Percentiles rank a stretch among this genome's conserved stretches.
Evolutionary conservation across 2,329 filamentous ascomycete species (phyloP).

Genomic region (Tolypocladium inflatum): DNA sequence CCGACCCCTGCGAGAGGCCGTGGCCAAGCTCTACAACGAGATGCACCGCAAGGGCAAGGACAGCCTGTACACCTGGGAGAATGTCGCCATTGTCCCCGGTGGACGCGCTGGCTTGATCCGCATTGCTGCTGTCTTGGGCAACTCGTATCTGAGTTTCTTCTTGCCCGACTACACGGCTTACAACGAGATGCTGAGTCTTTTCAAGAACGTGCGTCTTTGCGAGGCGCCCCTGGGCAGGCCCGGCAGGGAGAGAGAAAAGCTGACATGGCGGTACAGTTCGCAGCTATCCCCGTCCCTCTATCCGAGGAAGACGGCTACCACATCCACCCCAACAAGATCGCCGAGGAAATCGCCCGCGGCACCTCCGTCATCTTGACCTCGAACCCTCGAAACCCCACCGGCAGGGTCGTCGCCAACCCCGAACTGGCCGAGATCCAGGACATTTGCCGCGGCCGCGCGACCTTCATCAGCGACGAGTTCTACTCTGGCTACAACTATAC

Average conservation of each 20-base stretch:
- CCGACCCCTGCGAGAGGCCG: slow-evolving; percentile 78
- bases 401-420: slow-evolving; percentile 74
- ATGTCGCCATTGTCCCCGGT: slow-evolving; percentile 91
- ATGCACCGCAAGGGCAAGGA: slow-evolving; percentile 81
- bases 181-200: slow-evolving; percentile 92
- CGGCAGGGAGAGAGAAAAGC: background rate
- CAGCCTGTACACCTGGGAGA: slow-evolving; percentile 93
- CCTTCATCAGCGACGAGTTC: slow-evolving; percentile 93
- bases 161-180: slow-evolving; percentile 95
- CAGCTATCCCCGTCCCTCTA: slow-evolving; percentile 77
- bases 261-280: slow-evolving; percentile 47
- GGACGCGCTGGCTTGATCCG: slow-evolving; percentile 87
- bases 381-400: slow-evolving; percentile 91
- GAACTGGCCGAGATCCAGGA: slow-evolving; percentile 88
- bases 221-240: background rate
- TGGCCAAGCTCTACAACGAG: slow-evolving; percentile 87
- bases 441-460: slow-evolving; percentile 81
- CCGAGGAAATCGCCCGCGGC: slow-evolving; percentile 79
- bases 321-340: slow-evolving; percentile 87
- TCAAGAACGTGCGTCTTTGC: slow-evolving; percentile 61
- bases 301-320: slow-evolving; percentile 82
- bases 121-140: slow-evolving; percentile 88
- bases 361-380: slow-evolving; percentile 86
- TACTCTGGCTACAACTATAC: slow-evolving; percentile 97
- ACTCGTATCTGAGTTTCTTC: slow-evolving; percentile 88